phyloP scores from a whole-genome alignment of 1,284 basidiomycete species.

The Cutaneotrichosporon spelunceum region DNA sequence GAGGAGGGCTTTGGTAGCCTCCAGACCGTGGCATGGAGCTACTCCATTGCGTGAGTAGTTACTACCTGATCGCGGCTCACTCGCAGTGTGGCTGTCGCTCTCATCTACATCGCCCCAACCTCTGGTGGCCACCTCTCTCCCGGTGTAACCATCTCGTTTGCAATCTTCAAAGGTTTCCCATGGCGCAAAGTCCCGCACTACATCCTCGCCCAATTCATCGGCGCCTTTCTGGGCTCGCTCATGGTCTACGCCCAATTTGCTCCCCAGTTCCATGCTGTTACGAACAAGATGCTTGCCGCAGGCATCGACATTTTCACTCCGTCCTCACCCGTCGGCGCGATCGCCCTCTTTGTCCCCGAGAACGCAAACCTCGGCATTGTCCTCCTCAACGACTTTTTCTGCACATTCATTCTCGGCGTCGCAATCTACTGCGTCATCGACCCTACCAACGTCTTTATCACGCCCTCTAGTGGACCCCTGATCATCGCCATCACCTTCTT shows the following conservation, averaged over 20 bases:
- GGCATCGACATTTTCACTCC: constrained; percentile 5
- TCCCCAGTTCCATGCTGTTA: constrained; percentile 3
- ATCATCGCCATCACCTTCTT: constrained; percentile 19
- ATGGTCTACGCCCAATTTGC: constrained; percentile 12
- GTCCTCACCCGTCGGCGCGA: constrained; percentile 5
- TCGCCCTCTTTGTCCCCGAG: constrained; percentile 12
- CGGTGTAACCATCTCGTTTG: constrained; percentile 28
- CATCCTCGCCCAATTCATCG: constrained; percentile 35
- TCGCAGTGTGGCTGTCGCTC: constrained; percentile 13
- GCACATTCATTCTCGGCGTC: constrained; percentile 4
- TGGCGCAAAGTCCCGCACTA: constrained; percentile 42
- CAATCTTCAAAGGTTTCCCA: constrained; percentile 36
- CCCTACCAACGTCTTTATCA: constrained; percentile 23
- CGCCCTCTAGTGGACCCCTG: constrained; percentile 7
- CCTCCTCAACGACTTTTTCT: constrained; percentile 21
- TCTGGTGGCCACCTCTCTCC: constrained; percentile 35
- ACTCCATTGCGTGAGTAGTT: constrained; percentile 14
- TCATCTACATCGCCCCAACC: constrained; percentile 15
- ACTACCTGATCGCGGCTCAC: background rate
- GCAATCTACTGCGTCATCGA: constrained; percentile 20
- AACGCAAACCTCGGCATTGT: constrained; percentile 11
- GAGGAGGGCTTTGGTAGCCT: constrained; percentile 11
- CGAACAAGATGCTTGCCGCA: constrained; percentile 4
- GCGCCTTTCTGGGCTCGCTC: constrained; percentile 22
- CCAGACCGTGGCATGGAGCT: constrained; percentile 15